Conservation (phyloP, 106 monocot genomes). For the Vanilla planifolia region DNA sequence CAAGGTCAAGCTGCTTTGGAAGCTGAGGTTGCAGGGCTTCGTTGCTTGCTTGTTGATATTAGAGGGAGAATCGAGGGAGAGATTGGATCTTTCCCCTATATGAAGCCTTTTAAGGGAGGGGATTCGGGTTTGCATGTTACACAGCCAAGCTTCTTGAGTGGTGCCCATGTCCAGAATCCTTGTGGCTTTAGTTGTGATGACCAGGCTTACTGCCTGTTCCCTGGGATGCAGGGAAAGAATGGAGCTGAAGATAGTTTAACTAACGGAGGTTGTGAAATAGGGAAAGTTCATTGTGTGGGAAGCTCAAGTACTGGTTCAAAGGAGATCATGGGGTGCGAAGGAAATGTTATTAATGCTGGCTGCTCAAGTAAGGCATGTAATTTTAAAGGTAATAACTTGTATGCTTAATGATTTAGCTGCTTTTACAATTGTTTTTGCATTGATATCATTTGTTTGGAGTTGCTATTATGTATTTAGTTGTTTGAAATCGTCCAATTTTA, state of each 20-base stretch:
- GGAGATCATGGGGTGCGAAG: constrained; percentile 28
- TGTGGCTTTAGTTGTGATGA: constrained; percentile 64
- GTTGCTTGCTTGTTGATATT: constrained; percentile 86
- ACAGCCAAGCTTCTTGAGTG: constrained; percentile 17
- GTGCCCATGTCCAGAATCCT: constrained; percentile 43
- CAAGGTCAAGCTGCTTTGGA: constrained; percentile 54
- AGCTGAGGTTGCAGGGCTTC: constrained; percentile 68
- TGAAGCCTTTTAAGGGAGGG: constrained; percentile 29
- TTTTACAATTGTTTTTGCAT: too few relatives aligned
- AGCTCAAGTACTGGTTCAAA: constrained; percentile 25
- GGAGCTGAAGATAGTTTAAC: constrained; percentile 19
- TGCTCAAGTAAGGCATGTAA: constrained; percentile 23
- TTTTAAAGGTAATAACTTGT: constrained; percentile 21
- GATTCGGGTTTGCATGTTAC: constrained; percentile 14
- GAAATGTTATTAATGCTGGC: constrained; percentile 15
- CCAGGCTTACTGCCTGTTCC: constrained; percentile 38
- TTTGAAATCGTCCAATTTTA: too few relatives aligned
- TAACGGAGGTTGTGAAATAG: constrained; percentile 47
- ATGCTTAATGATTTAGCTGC: too few relatives aligned
- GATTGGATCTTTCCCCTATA: constrained; percentile 83
- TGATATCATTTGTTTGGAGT: too few relatives aligned
- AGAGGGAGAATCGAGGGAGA: constrained; percentile 94
- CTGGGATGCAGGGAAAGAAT: constrained; percentile 35
- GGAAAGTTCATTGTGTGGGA: constrained; percentile 48
- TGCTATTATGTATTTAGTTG: too few relatives aligned